Conservation (phyloP, 306 rosid genomes). For the Sechiopsis laciniata region DNA sequence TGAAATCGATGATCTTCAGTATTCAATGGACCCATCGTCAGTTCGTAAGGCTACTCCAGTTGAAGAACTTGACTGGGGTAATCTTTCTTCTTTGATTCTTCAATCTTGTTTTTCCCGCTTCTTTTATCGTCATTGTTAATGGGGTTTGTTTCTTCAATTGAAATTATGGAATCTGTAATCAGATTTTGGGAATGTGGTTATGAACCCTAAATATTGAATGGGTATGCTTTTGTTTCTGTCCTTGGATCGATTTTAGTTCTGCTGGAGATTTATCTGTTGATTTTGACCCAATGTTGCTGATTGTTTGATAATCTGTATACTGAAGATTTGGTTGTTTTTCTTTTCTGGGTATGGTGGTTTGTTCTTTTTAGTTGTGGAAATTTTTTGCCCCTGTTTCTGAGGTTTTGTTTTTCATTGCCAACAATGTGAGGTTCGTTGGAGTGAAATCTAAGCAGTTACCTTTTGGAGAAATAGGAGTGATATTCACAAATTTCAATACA, state of each 20-base stretch:
- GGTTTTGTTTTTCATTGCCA: not conserved
- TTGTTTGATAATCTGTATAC: not conserved
- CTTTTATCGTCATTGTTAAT: conserved; percentile 1
- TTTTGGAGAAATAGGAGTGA: not conserved
- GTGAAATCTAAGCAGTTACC: conserved; percentile 2
- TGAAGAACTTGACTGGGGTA: conserved; percentile 93
- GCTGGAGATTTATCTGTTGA: not conserved
- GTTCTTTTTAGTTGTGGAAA: not conserved
- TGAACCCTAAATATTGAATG: not conserved
- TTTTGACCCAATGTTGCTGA: conserved; percentile 5
- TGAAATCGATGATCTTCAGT: conserved; percentile 79
- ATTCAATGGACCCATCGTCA: conserved; percentile 71
- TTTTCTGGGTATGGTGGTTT: conserved; percentile 6
- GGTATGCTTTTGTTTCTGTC: not conserved
- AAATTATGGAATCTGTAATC: not conserved
- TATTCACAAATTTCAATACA: not conserved
- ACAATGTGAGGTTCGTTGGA: conserved; percentile 5
- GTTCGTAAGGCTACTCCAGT: conserved; percentile 42
- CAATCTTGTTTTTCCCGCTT: not conserved
- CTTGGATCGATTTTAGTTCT: not conserved
- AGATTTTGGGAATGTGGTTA: not conserved
- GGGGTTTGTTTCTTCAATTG: not conserved
- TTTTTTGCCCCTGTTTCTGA: not conserved
- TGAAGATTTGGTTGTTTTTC: not conserved
- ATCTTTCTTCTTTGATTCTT: not conserved